Base-by-base conservation (phyloP, 2,329 filamentous ascomycete species). In the Colletotrichum higginsianum region DNA sequence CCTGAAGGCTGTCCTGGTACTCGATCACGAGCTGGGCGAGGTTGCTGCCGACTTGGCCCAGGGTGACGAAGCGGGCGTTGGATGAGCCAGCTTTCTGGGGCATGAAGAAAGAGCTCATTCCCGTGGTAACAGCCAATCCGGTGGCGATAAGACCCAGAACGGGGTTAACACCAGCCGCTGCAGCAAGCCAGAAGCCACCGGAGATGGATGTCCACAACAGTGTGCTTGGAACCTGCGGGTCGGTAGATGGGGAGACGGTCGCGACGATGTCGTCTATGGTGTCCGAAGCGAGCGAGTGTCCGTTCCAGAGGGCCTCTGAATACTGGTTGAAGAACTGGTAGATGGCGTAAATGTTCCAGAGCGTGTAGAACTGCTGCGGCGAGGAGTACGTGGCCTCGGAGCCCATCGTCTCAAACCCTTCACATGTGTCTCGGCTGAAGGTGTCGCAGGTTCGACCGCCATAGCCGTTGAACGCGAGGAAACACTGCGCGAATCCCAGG, bases 261-360 rank as follows among this genome's bases (percentile, higher is more conserved):
- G 75, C 71, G 11, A 78, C 76, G 42, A 78, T 78, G 46, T 75
- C 73, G 47, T 71, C 75, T 46, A 78, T 71, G 8, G 76, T 78
- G 50, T 76, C 73, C 1, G 75, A 73, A 3, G 76, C 77, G 18
- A 78, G 74, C 15, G 74, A 68, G n/a, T 74, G 73, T 0, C 77
- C 77, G 30, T 76, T 75, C 61, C 75, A 75, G 8, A 78, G 71
- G 11, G 77, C 77, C 18, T 74, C 67, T 1, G 76, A 78, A 56
- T 76, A 78, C 64, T 78, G 77, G 55, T 77, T 78, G 74, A 78
- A 78, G 67, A 77, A 78, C 42, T 78, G 77, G 64, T 75, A 76
- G 4, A 78, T 65, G 16, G 75, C 74, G 63, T 78, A 77, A 18
- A 78, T 78, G 72, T 78, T 78, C 76, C 77, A 78, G 13, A 78